Percentiles rank a stretch among this genome's conserved stretches.
Conservation (phyloP, 495 filamentous ascomycete species). For the Penicillium lividum region DNA sequence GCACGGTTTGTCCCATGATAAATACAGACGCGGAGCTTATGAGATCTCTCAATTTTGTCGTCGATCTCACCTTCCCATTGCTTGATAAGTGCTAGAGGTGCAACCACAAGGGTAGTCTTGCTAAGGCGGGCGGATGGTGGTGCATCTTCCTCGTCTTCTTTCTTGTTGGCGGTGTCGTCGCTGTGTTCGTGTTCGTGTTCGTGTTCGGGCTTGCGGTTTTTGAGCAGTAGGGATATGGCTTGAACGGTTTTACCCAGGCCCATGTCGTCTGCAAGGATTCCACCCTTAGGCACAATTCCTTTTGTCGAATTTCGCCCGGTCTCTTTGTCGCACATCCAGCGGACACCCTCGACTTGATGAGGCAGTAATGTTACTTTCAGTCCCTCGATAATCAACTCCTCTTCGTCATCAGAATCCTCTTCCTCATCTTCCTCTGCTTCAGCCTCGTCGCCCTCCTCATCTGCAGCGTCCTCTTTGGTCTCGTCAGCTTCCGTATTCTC, state of each 20-base stretch:
- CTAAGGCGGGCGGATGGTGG: conserved; percentile 64
- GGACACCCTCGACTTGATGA: conserved; percentile 88
- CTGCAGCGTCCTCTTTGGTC: conserved; percentile 14
- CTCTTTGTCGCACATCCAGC: conserved; percentile 92
- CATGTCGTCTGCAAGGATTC: conserved; percentile 92
- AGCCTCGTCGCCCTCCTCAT: conserved; percentile 28
- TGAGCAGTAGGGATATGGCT: conserved; percentile 80
- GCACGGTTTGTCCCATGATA: conserved; percentile 88
- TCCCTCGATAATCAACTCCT: conserved; percentile 75
- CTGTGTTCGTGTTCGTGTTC: conserved; percentile 44
- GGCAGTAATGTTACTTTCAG: conserved; percentile 84
- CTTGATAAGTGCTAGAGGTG: conserved; percentile 92
- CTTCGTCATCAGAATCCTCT: conserved; percentile 50
- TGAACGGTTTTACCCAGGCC: conserved; percentile 94
- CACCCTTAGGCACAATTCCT: conserved; percentile 79
- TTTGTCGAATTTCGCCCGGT: conserved; percentile 71
- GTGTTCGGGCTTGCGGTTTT: conserved; percentile 68
- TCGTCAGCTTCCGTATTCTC: conserved; percentile 9
- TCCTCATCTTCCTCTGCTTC: conserved; percentile 29
- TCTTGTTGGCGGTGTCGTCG: conserved; percentile 30
- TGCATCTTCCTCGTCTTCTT: conserved; percentile 35
- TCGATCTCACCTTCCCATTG: conserved; percentile 96
- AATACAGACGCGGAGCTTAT: conserved; percentile 74
- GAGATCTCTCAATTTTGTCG: conserved; percentile 66
- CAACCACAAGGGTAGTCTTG: conserved; percentile 85